These are phyloP conservation scores for Cytospora chrysosperma DNA, from an alignment of 2,329 filamentous ascomycete genomes.

Conservation along the genomic window DNA sequence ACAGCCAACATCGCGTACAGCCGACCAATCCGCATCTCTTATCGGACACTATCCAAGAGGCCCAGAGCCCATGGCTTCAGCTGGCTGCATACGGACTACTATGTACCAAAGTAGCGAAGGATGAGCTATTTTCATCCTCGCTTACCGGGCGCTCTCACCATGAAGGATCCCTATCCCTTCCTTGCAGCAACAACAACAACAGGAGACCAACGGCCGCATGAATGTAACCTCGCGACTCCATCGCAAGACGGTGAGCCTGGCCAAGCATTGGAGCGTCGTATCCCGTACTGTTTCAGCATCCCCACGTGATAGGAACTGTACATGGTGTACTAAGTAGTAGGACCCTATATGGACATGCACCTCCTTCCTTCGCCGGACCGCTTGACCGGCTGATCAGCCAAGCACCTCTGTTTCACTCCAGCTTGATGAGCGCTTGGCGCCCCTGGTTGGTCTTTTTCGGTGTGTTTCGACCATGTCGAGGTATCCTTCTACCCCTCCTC, in stretches of 20 bases:
- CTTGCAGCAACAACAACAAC: too few species aligned
- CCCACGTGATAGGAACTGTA: neutral
- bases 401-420: neutral
- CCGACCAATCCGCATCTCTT: neutral
- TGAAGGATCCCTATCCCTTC: neutral
- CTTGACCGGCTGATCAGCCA: neutral
- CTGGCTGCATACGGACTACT: too few species aligned
- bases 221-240: neutral
- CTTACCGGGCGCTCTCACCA: neutral
- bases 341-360: neutral
- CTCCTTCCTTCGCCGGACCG: neutral
- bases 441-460: neutral
- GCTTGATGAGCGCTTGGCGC: neutral
- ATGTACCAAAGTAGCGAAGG: too few species aligned
- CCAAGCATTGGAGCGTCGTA: neutral
- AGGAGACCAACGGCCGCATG: neutral
- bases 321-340: neutral
- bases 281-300: neutral
- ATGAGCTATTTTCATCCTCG: conserved; percentile 22
- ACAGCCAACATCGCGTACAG: neutral
- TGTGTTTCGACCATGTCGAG: too few species aligned
- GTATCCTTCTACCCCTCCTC: too few species aligned
- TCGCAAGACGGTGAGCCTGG: neutral
- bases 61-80: neutral
- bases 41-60: neutral